phyloP scores from a whole-genome alignment of 129 eudicot genomes.

The Ambrosia trifida region DNA sequence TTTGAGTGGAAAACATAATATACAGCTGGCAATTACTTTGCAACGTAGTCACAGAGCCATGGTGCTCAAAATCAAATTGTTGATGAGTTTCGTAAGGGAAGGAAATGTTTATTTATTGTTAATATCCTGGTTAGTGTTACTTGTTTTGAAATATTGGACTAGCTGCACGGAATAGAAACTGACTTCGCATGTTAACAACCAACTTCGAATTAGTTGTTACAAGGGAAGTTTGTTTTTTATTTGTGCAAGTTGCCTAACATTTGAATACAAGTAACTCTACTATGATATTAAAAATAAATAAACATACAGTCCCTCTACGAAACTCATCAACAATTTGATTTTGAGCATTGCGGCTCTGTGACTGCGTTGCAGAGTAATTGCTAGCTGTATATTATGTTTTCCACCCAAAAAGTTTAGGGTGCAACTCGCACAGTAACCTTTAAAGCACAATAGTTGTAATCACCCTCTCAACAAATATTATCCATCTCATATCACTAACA shows the following conservation, averaged over 20 bases:
- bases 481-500: slow-evolving; percentile 67
- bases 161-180: too few species aligned
- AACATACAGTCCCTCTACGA: slow-evolving; percentile 63
- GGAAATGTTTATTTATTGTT: slow-evolving; percentile 31
- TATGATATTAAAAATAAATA: not conserved
- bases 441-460: slow-evolving; percentile 71
- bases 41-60: slow-evolving; percentile 59
- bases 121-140: not conserved
- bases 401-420: slow-evolving; percentile 63
- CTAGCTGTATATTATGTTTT: slow-evolving; percentile 70
- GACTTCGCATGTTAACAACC: too few species aligned
- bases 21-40: slow-evolving; percentile 57
- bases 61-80: slow-evolving; percentile 63
- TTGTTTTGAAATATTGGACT: too few species aligned
- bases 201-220: too few species aligned
- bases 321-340: slow-evolving; percentile 75
- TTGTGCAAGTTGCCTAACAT: too few species aligned
- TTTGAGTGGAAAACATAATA: slow-evolving; percentile 68
- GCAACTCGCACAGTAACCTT: slow-evolving; percentile 52
- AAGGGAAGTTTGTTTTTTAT: too few species aligned
- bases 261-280: too few species aligned
- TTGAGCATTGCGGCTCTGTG: slow-evolving; percentile 69
- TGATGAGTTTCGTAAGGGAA: slow-evolving; percentile 75
- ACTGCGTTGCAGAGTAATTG: slow-evolving; percentile 31
- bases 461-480: slow-evolving; percentile 83